Evolutionary conservation across 2,329 filamentous ascomycete species (phyloP).

Genomic region (Anthostomella pinea): DNA sequence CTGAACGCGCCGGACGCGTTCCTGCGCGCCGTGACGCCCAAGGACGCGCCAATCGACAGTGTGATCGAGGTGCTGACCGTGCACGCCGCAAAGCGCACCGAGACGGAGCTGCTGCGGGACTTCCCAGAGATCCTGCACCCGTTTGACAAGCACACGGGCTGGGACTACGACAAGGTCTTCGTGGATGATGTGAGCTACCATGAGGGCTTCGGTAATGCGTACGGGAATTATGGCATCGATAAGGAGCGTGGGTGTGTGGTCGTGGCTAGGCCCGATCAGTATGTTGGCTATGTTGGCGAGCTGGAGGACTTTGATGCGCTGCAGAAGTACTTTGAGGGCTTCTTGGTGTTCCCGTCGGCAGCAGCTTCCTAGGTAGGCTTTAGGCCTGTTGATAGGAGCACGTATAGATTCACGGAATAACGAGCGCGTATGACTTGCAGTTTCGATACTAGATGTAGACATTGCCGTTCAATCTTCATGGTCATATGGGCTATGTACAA

Average conservation of each 20-base stretch:
- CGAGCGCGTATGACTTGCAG: too few relatives aligned
- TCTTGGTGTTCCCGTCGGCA: slow-evolving; percentile 22
- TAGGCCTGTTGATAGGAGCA: too few relatives aligned
- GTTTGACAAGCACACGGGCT: slow-evolving; percentile 45
- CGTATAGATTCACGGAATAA: too few relatives aligned
- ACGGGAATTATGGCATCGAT: slow-evolving; percentile 59
- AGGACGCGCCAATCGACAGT: slow-evolving; percentile 10
- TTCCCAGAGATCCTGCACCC: slow-evolving; percentile 50
- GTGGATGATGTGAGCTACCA: slow-evolving; percentile 55
- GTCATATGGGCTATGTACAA: too few relatives aligned
- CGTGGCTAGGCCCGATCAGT: slow-evolving; percentile 64
- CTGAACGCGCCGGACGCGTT: slow-evolving; percentile 34
- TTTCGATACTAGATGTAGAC: too few relatives aligned
- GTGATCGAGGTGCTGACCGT: slow-evolving; percentile 60
- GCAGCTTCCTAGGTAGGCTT: too few relatives aligned
- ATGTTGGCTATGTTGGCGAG: slow-evolving; percentile 49
- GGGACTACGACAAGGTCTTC: slow-evolving; percentile 57
- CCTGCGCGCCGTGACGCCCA: slow-evolving; percentile 8
- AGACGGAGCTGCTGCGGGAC: slow-evolving; percentile 48
- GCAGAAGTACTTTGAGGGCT: slow-evolving; percentile 34
- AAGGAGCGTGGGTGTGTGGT: slow-evolving; percentile 55
- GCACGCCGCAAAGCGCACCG: slow-evolving; percentile 51
- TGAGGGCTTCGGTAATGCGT: slow-evolving; percentile 49
- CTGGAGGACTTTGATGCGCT: slow-evolving; percentile 36
- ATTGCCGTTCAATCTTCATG: too few relatives aligned